These are phyloP conservation scores for Stipa capillata DNA, from an alignment of 176 grass and related monocot species.

Conservation along the genomic window DNA sequence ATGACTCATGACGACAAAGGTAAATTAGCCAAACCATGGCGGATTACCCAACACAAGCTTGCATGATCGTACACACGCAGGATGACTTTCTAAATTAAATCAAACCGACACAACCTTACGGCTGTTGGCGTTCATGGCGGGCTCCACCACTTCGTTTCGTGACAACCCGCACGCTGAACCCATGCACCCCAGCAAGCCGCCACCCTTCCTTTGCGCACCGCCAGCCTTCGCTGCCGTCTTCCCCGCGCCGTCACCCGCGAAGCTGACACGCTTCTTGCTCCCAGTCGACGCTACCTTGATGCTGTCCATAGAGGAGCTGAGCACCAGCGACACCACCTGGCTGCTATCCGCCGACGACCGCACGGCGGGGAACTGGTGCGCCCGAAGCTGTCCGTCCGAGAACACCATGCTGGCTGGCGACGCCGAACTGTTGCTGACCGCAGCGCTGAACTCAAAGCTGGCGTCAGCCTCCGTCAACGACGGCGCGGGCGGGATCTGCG, in stretches of 20 bases:
- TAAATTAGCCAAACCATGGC: neutral
- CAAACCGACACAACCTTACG: constrained; percentile 7
- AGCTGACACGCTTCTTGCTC: constrained; percentile 39
- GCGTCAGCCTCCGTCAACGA: neutral
- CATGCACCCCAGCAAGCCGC: constrained; percentile 45
- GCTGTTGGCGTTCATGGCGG: constrained; percentile 8
- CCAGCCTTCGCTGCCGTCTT: neutral
- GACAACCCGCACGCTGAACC: constrained; percentile 14
- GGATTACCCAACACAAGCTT: neutral
- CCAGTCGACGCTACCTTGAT: neutral
- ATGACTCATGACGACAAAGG: neutral
- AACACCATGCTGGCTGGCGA: constrained; percentile 48
- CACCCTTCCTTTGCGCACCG: constrained; percentile 6
- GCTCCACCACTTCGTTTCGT: constrained; percentile 11
- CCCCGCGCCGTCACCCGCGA: neutral
- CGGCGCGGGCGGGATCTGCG: too few relatives aligned
- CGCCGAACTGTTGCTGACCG: constrained; percentile 12
- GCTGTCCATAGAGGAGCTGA: neutral
- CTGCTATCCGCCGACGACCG: neutral
- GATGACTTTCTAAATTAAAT: neutral
- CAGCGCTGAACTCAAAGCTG: constrained; percentile 43
- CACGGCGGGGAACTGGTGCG: constrained; percentile 38
- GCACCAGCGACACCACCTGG: neutral
- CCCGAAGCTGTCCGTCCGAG: constrained; percentile 43
- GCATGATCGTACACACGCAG: neutral